phyloP scores from a whole-genome alignment of 2,329 filamentous ascomycete species.

The Colletotrichum sidae region DNA sequence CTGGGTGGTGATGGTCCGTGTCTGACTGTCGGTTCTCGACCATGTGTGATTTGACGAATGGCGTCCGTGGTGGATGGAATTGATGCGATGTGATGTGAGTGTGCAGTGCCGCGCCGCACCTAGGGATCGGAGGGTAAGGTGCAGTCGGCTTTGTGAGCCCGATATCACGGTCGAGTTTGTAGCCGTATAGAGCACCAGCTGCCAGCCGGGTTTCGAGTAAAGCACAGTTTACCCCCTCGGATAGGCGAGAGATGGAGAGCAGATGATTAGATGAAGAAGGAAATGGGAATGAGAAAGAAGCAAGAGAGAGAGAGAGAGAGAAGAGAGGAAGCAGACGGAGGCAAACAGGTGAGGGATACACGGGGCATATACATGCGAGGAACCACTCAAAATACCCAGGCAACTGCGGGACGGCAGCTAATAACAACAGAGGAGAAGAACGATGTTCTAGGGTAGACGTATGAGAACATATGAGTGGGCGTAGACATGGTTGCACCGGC shows the following conservation, averaged over 20 bases:
- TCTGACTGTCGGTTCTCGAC: slow-evolving; percentile 11
- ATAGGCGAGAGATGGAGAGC: background rate
- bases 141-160: slow-evolving; percentile 19
- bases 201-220: too few species aligned
- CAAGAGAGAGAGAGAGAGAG: slow-evolving; percentile 2
- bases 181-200: background rate
- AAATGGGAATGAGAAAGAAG: background rate
- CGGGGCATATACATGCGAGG: slow-evolving; percentile 11
- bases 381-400: slow-evolving; percentile 5
- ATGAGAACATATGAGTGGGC: background rate
- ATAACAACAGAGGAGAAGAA: slow-evolving; percentile 11
- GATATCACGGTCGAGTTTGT: slow-evolving; percentile 27
- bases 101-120: slow-evolving; percentile 32
- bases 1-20: slow-evolving; percentile 4
- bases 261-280: background rate
- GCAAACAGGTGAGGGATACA: slow-evolving; percentile 9
- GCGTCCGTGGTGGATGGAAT: background rate
- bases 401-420: slow-evolving; percentile 5
- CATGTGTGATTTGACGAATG: slow-evolving; percentile 13
- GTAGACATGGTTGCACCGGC: slow-evolving; percentile 26
- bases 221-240: too few species aligned
- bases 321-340: background rate
- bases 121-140: slow-evolving; percentile 28
- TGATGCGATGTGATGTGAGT: slow-evolving; percentile 26
- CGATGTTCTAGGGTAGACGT: background rate